Conservation (phyloP, 2,329 filamentous ascomycete genomes). For the Arthrinium puccinioides region DNA sequence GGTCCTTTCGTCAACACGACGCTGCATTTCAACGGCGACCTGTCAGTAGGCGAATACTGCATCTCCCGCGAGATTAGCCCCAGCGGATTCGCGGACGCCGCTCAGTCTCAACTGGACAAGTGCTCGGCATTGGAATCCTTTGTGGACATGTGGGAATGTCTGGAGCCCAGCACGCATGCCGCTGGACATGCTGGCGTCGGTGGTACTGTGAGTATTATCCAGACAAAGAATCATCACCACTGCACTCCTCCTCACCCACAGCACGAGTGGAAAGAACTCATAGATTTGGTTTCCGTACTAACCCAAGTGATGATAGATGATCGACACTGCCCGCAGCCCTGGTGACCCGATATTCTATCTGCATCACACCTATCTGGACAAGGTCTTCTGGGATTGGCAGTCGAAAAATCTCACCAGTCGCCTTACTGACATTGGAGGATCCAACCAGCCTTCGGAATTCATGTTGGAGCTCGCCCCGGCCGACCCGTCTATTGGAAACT, state of each 20-base stretch:
- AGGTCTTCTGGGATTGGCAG: slow-evolving; percentile 11
- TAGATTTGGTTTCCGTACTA: too few relatives aligned
- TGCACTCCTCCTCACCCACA: slow-evolving; percentile 4
- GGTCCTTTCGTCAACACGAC: background rate
- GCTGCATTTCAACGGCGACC: background rate
- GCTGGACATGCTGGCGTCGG: background rate
- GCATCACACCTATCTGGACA: slow-evolving; percentile 21
- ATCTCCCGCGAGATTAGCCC: background rate
- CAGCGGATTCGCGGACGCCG: background rate
- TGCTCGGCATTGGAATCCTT: background rate
- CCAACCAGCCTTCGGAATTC: background rate
- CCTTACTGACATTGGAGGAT: background rate
- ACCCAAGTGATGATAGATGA: slow-evolving; percentile 3
- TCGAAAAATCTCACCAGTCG: background rate
- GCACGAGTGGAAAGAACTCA: too few relatives aligned
- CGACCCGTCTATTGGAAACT: slow-evolving; percentile 3
- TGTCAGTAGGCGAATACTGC: background rate
- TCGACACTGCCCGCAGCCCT: slow-evolving; percentile 5
- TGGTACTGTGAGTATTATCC: slow-evolving; percentile 7
- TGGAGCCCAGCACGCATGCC: background rate
- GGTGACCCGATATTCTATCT: slow-evolving; percentile 22
- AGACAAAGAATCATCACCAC: background rate
- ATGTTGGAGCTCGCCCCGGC: background rate
- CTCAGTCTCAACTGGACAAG: background rate
- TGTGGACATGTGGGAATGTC: background rate